Evolutionary conservation across 768 basidiomycete species (phyloP), one percentile per base, ranked within the genome.

Genomic region (Terana coerulea): DNA sequence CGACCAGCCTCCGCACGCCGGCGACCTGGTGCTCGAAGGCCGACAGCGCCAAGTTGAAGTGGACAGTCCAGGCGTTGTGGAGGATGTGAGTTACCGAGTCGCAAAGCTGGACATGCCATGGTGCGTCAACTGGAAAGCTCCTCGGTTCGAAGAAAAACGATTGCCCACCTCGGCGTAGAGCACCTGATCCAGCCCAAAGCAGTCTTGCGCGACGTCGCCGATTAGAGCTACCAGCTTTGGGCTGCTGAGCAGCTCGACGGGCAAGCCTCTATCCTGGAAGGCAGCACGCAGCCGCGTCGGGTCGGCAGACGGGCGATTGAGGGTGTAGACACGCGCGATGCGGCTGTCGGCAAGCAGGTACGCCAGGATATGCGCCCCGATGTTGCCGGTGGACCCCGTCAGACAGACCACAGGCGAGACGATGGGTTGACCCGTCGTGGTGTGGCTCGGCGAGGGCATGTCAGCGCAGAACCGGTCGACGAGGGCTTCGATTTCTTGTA

Each of bases 331-430:
- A 17, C 25, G 42, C 4, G 26, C 14, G 19, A 57, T 31, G 3
- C 48, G 39, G 17, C 33, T 17, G 15, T 57, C 47, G 2, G 25
- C 37, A 35, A 57, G 55, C 8, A 57, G 40, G 30, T 14, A 15
- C 17, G 55, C 55, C 3, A 56, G 33, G 34, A 56, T 33, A 22
- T 56, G 42, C 3, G 54, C 51, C 3, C 54, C 54, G 22, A 56
- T 29, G 40, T 44, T 51, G 8, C 54, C 54, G 5, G 54, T 56
- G 8, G 54, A 52, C 2, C 54, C 54, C 14, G 54, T 56, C 17
- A 56, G 42, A 1, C 51, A 17, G 3, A 56, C 51, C 8, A n/a
- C 55, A 41, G 10, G 36, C 7, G 37, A 26, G 3, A 33, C 43
- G 39, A 33, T 15, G 19, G n/a, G n/a, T n/a, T n/a, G n/a, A n/a